Base-by-base conservation (phyloP, 2,329 filamentous ascomycete genomes). In the Fusarium poae region DNA sequence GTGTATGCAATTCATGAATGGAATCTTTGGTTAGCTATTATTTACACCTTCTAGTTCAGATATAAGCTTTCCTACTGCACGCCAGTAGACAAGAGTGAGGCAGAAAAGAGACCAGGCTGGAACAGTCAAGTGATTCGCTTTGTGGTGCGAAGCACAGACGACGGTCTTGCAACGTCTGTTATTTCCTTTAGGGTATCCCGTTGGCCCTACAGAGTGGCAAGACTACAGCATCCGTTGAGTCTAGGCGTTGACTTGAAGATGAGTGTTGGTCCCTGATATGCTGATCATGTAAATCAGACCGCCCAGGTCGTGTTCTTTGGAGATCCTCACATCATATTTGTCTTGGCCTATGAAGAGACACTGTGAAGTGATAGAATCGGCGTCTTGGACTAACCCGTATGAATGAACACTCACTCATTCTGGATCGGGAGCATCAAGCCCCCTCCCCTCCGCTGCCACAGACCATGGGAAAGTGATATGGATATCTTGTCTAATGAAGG, bases 361-460 rank as follows among this genome's bases (percentile, higher is more conserved):
- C 3, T 5, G 23, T 40, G n/a, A 51, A n/a, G 34, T 15, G 20
- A 39, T 39, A 15, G 21, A 40, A 51, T 25, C 37, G 21, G 46
- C 21, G n/a, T 50, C 23, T 34, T 50, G 12, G 46, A 50, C 62
- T 6, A 54, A 60, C 54, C 58, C 53, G 54, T 62, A 51, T 34
- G 25, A 25, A 51, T 34, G 25, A 25, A 37, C 3, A 30, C 27
- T 43, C 16, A 23, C 34, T 35, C 16, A 6, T 27, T 59, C 57
- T 62, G 59, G 40, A 46, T 46, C 27, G 20, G 50, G 49, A 39
- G 13, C 20, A 42, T 13, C 35, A 40, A 43, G 44, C 32, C 60
- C 37, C 25, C n/a, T n/a, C n/a, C n/a, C n/a, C n/a, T n/a, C 40
- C 25, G 42, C 45, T 27, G 21, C 62, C 34, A 29, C 34, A 40